These are phyloP conservation scores for Leucaena leucocephala DNA, from an alignment of 306 rosid genomes.

Conservation along the genomic window DNA sequence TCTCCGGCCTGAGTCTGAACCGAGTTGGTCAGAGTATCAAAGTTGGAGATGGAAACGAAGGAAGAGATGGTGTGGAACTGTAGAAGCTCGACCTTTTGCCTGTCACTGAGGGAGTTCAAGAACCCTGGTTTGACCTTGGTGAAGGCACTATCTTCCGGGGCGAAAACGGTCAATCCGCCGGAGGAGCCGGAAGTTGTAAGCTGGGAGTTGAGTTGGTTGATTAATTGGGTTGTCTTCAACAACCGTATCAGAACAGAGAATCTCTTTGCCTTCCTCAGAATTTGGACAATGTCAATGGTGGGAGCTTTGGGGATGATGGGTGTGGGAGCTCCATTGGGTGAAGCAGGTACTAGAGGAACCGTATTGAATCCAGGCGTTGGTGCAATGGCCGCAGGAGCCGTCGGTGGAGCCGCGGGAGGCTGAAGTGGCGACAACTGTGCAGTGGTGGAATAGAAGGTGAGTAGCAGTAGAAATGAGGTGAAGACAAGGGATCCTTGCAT, in stretches of 20 bases:
- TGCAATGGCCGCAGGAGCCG: background rate
- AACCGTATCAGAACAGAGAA: conserved; percentile 62
- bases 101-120: conserved; percentile 55
- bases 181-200: conserved; percentile 50
- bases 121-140: conserved; percentile 67
- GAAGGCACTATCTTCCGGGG: conserved; percentile 67
- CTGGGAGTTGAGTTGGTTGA: conserved; percentile 58
- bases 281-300: conserved; percentile 42
- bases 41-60: conserved; percentile 49
- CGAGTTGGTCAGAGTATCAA: conserved; percentile 73
- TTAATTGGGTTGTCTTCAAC: conserved; percentile 53
- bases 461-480: background rate
- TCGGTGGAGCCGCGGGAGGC: conserved; percentile 25
- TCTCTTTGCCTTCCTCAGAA: conserved; percentile 65
- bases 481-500: conserved; percentile 41
- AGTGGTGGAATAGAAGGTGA: conserved; percentile 20
- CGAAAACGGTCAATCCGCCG: conserved; percentile 61
- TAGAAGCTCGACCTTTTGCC: conserved; percentile 62
- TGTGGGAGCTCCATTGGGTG: conserved; percentile 52
- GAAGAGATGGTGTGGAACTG: conserved; percentile 66
- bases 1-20: conserved; percentile 74
- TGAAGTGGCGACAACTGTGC: conserved; percentile 51
- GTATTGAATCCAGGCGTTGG: conserved; percentile 28
- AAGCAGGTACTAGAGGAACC: conserved; percentile 35
- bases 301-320: conserved; percentile 56